Base-by-base conservation (phyloP, 106 monocot genomes). In the Hemerocallis citrina region DNA sequence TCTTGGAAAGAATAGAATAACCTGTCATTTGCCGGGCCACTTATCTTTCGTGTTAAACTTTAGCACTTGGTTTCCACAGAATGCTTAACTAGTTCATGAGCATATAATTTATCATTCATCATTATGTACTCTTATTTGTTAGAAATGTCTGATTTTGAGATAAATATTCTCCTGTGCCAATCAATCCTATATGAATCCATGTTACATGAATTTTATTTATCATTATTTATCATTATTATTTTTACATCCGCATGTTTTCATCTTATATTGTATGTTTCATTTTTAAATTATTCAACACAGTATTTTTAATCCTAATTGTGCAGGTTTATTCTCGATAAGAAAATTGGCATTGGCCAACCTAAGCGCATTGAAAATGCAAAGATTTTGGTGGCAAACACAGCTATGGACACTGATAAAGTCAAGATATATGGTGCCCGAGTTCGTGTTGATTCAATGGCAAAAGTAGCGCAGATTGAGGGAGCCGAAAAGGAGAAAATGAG, bases 371-470 rank as follows among this genome's bases (percentile, higher is more conserved):
- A 98, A 58, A 91, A 91, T 73, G 91, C 96, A 13, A 98, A 87
- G 33, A 98, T 98, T 52, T 75, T 98, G 61, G 96, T 98, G 34
- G 91, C 96, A 68, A 98, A 98, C 67, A 98, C 96, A 40, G 96
- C 96, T 19, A 98, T 98, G 96, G 96, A 98, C 72, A 98, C 96
- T 1, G 96, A 98, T 72, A 98, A 98, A 82, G 96, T 98, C 23
- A 98, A 98, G 70, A 98, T 98, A 51, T 98, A 91, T 75, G 96
- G 96, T 7, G 96, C 96, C 37, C 84, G 96, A 57, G 96, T 98
- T 21, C 91, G 96, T 52, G 96, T 92, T 52, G 96, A 98, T 72
- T 98, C 96, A 3, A 98, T 98, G 96, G 68, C 86, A 16, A 91
- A 73, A 64, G 96, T 98, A 61, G 96, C 96, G 15, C 71, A 98